Conservation (phyloP, 305 asterid genomes). For the Fraxinus xanthoxyloides region DNA sequence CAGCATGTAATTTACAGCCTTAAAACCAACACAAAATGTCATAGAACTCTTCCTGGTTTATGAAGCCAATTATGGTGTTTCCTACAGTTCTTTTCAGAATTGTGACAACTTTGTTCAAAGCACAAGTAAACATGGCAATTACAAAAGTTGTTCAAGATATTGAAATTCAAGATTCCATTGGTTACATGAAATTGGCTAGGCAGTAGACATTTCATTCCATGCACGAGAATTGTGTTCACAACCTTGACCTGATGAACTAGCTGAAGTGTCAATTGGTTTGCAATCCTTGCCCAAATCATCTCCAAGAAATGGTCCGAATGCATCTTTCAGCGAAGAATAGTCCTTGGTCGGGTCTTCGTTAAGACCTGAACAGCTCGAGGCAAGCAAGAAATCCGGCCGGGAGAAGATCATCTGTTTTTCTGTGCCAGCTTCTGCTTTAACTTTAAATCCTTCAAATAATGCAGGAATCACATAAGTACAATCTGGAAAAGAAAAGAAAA, state of each 20-base stretch:
- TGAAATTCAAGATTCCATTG: constrained; percentile 18
- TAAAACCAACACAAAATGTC: not conserved
- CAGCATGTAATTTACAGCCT: not conserved
- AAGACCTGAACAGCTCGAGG: constrained; percentile 34
- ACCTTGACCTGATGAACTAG: constrained; percentile 25
- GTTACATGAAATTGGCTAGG: constrained; percentile 22
- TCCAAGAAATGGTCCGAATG: constrained; percentile 33
- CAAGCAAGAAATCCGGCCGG: constrained; percentile 47
- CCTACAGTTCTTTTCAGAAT: not conserved
- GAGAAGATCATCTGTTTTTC: constrained; percentile 30
- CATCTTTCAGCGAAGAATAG: constrained; percentile 31
- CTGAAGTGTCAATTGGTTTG: constrained; percentile 18
- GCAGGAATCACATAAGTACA: constrained; percentile 2
- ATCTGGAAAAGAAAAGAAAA: not conserved
- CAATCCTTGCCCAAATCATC: constrained; percentile 30
- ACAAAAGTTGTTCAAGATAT: constrained; percentile 14
- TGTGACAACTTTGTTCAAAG: not conserved
- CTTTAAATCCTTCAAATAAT: constrained; percentile 38
- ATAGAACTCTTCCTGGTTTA: not conserved
- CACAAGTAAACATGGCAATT: constrained; percentile 15
- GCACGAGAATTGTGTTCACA: constrained; percentile 26
- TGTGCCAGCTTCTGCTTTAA: constrained; percentile 32
- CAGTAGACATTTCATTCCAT: constrained; percentile 34
- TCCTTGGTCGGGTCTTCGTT: constrained; percentile 22
- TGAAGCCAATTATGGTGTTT: not conserved